phyloP scores from a whole-genome alignment of 1,139 yeast species.

The Pichia kudriavzevii region DNA sequence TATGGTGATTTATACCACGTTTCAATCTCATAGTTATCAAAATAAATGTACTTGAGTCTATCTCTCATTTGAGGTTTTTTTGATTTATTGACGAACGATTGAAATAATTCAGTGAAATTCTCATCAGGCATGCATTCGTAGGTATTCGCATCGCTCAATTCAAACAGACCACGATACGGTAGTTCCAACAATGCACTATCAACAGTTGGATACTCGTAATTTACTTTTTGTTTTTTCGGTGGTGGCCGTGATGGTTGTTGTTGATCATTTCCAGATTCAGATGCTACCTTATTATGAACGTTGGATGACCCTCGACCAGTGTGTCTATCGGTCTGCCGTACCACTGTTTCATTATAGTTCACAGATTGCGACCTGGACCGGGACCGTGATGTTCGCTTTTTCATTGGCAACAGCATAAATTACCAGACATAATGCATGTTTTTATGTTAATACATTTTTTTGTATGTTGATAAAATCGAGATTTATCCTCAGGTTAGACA shows the following conservation, averaged over 20 bases:
- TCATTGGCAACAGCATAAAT: not conserved
- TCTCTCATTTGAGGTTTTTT: conserved; percentile 15
- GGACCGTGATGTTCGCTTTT: conserved; percentile 2
- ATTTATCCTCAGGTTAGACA: too few relatives aligned
- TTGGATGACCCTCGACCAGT: too few relatives aligned
- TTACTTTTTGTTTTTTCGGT: not conserved
- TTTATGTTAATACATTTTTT: too few relatives aligned
- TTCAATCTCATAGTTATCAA: conserved; percentile 65
- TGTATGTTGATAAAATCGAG: too few relatives aligned
- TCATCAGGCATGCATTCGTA: conserved; percentile 52
- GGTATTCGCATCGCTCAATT: conserved; percentile 54
- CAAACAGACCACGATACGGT: conserved; percentile 61
- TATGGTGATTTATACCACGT: conserved; percentile 95
- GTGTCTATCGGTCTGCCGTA: too few relatives aligned
- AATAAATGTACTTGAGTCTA: conserved; percentile 42
- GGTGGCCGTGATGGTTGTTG: not conserved
- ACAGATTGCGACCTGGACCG: too few relatives aligned
- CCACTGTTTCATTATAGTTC: too few relatives aligned
- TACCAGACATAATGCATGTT: not conserved
- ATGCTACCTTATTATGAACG: too few relatives aligned
- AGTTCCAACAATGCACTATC: conserved; percentile 32
- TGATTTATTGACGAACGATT: conserved; percentile 30
- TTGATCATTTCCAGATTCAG: not conserved
- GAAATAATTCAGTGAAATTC: conserved; percentile 44
- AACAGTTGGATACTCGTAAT: conserved; percentile 16